These are phyloP conservation scores for Ilyonectria robusta DNA, from an alignment of 2,329 filamentous ascomycete genomes.

Conservation along the genomic window DNA sequence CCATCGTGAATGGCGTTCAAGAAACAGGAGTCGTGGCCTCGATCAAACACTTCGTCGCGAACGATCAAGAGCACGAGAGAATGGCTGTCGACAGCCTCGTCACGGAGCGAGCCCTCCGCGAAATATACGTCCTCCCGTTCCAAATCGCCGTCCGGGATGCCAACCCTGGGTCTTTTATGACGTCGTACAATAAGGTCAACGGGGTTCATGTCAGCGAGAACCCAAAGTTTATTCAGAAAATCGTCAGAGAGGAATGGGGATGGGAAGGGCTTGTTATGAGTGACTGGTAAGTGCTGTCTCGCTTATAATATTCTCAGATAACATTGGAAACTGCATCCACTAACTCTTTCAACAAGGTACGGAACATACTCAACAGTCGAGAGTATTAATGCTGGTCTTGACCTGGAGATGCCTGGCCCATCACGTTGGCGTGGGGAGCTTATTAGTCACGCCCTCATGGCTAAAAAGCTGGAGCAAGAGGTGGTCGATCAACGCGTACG, in stretches of 20 bases:
- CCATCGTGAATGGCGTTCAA: slow-evolving; percentile 3
- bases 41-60: slow-evolving; percentile 17
- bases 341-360: not conserved
- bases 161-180: slow-evolving; percentile 19
- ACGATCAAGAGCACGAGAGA: slow-evolving; percentile 20
- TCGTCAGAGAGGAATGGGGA: slow-evolving; percentile 13
- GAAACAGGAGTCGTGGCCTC: slow-evolving; percentile 7
- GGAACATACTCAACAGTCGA: slow-evolving; percentile 20
- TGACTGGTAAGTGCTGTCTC: not conserved
- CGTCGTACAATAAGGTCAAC: slow-evolving; percentile 17
- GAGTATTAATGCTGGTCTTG: slow-evolving; percentile 3
- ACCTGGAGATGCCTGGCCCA: slow-evolving; percentile 12
- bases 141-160: slow-evolving; percentile 19
- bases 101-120: slow-evolving; percentile 13
- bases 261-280: slow-evolving; percentile 12
- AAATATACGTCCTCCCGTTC: slow-evolving; percentile 11
- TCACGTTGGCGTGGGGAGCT: slow-evolving; percentile 12
- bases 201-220: slow-evolving; percentile 12
- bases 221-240: slow-evolving; percentile 13
- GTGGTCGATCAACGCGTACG: slow-evolving; percentile 10
- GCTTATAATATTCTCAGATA: not conserved
- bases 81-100: slow-evolving; percentile 10
- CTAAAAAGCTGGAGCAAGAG: not conserved
- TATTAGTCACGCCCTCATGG: slow-evolving; percentile 1
- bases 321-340: not conserved